phyloP scores from a whole-genome alignment of 2,329 filamentous ascomycete genomes.

The Fusarium beomiforme region DNA sequence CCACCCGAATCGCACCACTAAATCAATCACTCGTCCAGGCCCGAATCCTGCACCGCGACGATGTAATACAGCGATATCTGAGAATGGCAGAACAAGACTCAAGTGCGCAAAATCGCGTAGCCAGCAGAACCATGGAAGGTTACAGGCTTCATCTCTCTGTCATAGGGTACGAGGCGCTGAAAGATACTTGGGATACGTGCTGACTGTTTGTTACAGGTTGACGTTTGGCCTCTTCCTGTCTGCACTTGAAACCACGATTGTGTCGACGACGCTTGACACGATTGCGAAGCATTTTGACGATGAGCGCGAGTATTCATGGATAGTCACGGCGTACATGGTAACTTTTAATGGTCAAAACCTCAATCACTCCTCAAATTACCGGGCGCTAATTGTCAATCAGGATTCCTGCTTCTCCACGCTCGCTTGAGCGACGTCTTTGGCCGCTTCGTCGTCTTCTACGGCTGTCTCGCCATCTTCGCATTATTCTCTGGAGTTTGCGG shows the following conservation, averaged over 20 bases:
- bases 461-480: background rate
- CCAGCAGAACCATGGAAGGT: background rate
- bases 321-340: background rate
- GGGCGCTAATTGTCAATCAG: background rate
- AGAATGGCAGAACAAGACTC: background rate
- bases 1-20: background rate
- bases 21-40: background rate
- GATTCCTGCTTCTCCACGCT: background rate
- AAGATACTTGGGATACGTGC: too few relatives aligned
- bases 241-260: background rate
- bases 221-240: background rate
- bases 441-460: background rate
- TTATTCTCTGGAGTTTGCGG: background rate
- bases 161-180: background rate
- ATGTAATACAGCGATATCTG: background rate
- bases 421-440: background rate
- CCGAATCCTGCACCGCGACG: background rate
- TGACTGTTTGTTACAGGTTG: background rate
- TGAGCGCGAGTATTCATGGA: background rate
- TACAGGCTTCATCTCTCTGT: background rate
- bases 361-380: background rate
- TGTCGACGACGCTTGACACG: background rate
- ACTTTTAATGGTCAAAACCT: background rate
- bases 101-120: background rate
- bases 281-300: background rate